Evolutionary conservation across 352 stramenopile genomes (phyloP), one percentile per base, ranked within the genome.

Genomic region (Phytophthora hybrid): DNA sequence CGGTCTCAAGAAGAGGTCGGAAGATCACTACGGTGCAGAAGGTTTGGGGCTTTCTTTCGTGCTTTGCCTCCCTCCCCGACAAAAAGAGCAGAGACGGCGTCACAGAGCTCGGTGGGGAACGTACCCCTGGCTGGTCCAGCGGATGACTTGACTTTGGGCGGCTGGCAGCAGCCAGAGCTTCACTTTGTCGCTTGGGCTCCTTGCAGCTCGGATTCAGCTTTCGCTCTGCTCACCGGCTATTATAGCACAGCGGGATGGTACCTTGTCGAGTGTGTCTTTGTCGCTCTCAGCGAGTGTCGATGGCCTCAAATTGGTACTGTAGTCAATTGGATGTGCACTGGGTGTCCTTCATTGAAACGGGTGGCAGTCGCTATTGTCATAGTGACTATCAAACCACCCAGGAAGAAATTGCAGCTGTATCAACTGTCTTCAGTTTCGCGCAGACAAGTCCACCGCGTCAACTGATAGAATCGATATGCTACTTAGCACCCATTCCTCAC

Each of bases 21-120:
- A 78, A 78, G 60, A 78, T 75, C 54, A 57, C 61, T 58, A 46
- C 29, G 61, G 47, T 46, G 63, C 60, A 31, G 51, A 60, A 53
- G 66, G 59, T 61, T 69, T 73, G 13, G 47, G 59, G 54, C 23
- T 76, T 77, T 74, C 55, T 60, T 74, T 66, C 64, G 65, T 59
- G 60, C 41, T 46, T 65, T 5, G 18, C 46, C 19, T 63, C 13
- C 47, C 21, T 47, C 39, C 37, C 47, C 47, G 47, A 53, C 46
- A 61, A 66, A 59, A 59, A 59, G 56, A 58, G 52, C 39, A 47
- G 47, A 53, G 47, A 53, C n/a, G 41, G 32, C 26, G 46, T 58
- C 58, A 44, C 59, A 62, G 59, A 57, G 59, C 49, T 31, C 34
- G 64, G 44, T 77, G 70, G 31, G 52, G 64, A 63, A 64, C 26